Evolutionary conservation across 306 rosid genomes (phyloP).

Genomic region (Cucumis melo): DNA sequence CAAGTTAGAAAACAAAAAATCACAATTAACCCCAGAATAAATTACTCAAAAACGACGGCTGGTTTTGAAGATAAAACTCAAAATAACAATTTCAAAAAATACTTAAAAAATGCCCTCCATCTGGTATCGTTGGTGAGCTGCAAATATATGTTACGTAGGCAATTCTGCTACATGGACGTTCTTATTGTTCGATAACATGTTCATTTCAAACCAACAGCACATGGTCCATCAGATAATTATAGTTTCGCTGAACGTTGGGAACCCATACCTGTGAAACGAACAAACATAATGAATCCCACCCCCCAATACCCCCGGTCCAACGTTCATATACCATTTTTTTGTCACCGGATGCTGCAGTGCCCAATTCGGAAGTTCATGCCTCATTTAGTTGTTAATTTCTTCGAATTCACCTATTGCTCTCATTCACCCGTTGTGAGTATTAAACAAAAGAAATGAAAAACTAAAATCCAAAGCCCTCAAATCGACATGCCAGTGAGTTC

Average conservation of each 20-base stretch:
- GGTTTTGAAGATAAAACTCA: background rate
- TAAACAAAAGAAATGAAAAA: background rate
- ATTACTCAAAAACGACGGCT: background rate
- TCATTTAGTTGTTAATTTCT: background rate
- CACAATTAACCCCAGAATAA: background rate
- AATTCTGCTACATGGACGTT: background rate
- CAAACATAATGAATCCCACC: background rate
- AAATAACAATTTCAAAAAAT: background rate
- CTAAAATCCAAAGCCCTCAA: slow-evolving; percentile 3
- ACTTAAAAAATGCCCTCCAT: background rate
- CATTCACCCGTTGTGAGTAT: background rate
- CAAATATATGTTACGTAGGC: background rate
- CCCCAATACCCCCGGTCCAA: background rate
- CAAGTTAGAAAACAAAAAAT: background rate
- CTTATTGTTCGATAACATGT: background rate
- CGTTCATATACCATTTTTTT: background rate
- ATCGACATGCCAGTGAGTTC: background rate
- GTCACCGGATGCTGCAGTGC: background rate
- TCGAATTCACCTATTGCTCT: background rate
- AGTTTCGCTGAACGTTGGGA: background rate
- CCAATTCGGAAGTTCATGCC: background rate
- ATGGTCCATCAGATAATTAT: background rate
- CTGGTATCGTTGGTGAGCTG: background rate
- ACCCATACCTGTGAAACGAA: background rate
- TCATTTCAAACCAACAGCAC: background rate